Evolutionary conservation across 108 stramenopile species (phyloP).

Genomic region (Pseudonitzschia pungens): DNA sequence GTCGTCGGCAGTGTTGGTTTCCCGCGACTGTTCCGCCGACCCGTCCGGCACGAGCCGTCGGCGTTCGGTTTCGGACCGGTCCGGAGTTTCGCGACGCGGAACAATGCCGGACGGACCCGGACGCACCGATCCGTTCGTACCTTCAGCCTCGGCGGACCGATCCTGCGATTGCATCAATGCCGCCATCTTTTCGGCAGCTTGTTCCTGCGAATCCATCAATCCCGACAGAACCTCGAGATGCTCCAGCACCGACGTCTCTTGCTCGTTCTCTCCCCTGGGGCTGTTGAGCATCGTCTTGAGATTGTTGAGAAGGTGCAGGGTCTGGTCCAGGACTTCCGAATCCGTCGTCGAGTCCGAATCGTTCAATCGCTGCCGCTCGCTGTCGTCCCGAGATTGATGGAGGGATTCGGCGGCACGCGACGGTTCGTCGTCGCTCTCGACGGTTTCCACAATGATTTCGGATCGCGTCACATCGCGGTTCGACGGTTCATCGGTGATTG

Average conservation of each 20-base stretch:
- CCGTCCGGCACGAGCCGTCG: background rate
- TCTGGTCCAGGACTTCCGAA: conserved; percentile 19
- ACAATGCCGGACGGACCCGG: too few species aligned
- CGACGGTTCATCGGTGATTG: too few species aligned
- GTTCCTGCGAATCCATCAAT: conserved; percentile 21
- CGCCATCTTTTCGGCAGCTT: background rate
- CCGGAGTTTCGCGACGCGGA: background rate
- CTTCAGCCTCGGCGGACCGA: background rate
- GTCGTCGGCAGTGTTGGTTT: background rate
- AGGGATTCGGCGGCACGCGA: background rate
- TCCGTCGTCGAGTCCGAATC: background rate
- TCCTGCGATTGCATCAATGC: background rate
- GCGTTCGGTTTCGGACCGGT: background rate
- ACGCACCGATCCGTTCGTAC: background rate
- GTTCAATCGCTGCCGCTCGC: background rate
- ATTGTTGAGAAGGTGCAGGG: conserved; percentile 22
- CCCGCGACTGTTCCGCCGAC: background rate
- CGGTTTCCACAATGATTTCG: too few species aligned
- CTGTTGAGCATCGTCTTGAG: conserved; percentile 22
- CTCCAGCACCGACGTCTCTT: conserved; percentile 32
- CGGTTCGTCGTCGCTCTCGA: background rate
- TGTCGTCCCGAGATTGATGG: background rate
- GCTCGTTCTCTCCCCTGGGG: background rate
- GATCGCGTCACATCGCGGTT: too few species aligned
- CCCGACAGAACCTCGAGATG: conserved; percentile 32